These are phyloP conservation scores for Rhodotorula taiwanensis DNA, from an alignment of 768 basidiomycete genomes.

Conservation along the genomic window DNA sequence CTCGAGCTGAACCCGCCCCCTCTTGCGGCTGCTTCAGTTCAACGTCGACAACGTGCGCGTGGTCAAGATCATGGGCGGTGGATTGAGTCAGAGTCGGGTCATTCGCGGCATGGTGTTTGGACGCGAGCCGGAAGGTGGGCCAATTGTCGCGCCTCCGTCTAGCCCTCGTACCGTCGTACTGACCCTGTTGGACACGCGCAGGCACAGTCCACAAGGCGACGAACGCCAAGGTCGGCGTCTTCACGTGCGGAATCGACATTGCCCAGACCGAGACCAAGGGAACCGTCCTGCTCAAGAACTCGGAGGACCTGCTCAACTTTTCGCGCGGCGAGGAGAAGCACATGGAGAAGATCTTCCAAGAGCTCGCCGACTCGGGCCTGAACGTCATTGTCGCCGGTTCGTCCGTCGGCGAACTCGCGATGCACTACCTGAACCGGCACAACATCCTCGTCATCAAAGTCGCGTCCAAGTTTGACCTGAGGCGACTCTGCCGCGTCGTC, in stretches of 20 bases:
- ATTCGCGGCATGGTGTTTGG: slow-evolving; percentile 98
- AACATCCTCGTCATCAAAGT: slow-evolving; percentile 94
- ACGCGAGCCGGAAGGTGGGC: slow-evolving; percentile 75
- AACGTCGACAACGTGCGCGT: slow-evolving; percentile 97
- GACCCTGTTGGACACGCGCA: too few species aligned
- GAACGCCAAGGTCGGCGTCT: slow-evolving; percentile 90
- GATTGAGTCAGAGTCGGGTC: slow-evolving; percentile 71
- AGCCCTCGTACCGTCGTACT: too few species aligned
- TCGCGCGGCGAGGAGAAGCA: slow-evolving; percentile 94
- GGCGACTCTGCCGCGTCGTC: slow-evolving; percentile 86
- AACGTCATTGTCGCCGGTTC: slow-evolving; percentile 90
- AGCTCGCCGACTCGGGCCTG: slow-evolving; percentile 92
- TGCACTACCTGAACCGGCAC: slow-evolving; percentile 92
- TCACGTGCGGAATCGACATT: slow-evolving; percentile 83
- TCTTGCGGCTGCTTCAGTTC: too few species aligned
- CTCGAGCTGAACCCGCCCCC: too few species aligned
- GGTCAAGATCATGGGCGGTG: slow-evolving; percentile 97
- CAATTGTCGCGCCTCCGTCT: slow-evolving; percentile 44
- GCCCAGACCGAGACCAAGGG: slow-evolving; percentile 99
- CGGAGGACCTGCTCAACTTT: slow-evolving; percentile 95
- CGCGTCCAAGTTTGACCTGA: slow-evolving; percentile 93
- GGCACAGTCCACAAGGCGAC: slow-evolving; percentile 73
- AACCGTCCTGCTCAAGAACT: slow-evolving; percentile 89
- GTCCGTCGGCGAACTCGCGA: slow-evolving; percentile 84
- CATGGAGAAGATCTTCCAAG: slow-evolving; percentile 94